Conservation (phyloP, 805 yeast species). For the Jamesozyma hellenica region DNA sequence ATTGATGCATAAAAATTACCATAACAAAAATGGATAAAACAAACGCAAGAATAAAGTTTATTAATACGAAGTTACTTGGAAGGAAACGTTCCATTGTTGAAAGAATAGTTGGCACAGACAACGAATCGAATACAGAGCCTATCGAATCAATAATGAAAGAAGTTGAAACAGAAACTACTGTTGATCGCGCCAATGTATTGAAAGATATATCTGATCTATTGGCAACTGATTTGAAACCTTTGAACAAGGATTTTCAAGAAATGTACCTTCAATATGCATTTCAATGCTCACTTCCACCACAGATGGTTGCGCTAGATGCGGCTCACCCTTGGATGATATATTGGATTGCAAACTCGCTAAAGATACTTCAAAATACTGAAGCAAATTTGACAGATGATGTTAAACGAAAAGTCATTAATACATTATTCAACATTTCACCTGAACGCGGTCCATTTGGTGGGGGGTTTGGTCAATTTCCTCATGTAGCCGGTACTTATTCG, state of each 20-base stretch:
- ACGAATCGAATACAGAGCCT: constrained; percentile 7
- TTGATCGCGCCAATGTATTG: constrained; percentile 18
- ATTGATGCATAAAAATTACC: too few relatives aligned
- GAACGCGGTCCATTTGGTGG: constrained; percentile 72
- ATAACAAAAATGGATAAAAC: constrained; percentile 1
- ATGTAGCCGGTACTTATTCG: constrained; percentile 78
- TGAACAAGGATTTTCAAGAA: constrained; percentile 32
- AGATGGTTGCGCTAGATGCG: constrained; percentile 59
- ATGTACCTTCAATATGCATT: constrained; percentile 36
- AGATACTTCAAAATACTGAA: constrained; percentile 29
- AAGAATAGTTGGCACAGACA: constrained; percentile 6
- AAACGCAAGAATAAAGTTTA: constrained; percentile 6
- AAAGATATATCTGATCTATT: constrained; percentile 14
- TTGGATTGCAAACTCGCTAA: constrained; percentile 61
- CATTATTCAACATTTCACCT: constrained; percentile 24
- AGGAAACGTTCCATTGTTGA: constrained; percentile 15
- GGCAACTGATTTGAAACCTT: constrained; percentile 2
- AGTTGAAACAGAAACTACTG: constrained; percentile 24
- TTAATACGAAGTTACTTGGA: constrained; percentile 15
- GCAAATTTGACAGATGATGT: constrained; percentile 15
- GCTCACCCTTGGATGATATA: constrained; percentile 87
- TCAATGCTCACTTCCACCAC: constrained; percentile 38
- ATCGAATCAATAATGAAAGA: constrained; percentile 15
- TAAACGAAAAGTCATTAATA: constrained; percentile 25
- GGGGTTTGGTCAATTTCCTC: constrained; percentile 73